Evolutionary conservation across 805 yeast species (phyloP), one percentile per base, ranked within the genome.

Genomic region (Clavispora santaluciae): DNA sequence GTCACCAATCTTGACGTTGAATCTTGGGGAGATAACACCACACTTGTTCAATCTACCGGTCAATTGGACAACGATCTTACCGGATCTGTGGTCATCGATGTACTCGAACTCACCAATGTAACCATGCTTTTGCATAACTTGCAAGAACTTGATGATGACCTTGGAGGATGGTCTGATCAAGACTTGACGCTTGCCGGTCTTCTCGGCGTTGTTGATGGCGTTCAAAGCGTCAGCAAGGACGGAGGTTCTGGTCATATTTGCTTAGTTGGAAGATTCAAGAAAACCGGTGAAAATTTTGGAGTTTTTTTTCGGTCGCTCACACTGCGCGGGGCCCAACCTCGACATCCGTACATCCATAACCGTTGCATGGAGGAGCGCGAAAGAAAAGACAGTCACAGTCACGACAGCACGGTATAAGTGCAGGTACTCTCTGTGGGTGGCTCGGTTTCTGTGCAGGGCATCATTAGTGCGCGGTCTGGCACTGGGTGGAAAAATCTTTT

Each of bases 11-110:
- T 53, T 53, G 45, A 54, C 58, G 55, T 54, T 54, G 52, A 54
- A 54, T 49, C 58, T 51, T 42, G 58, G 58, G 35, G 58, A 54
- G 43, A 54, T 54, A 31, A 54, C 58, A 51, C 58, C 58, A 47
- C 57, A 53, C 54, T 54, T 54, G 56, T 64, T 89, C 66, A 89
- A 81, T 80, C 97, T 86, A 75, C 97, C 97, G 83, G 87, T 89
- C 65, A 89, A 82, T 76, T 87, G 95, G 54, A 89, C 88, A 58
- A 90, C 96, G 56, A 89, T 86, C 85, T 89, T 89, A 65, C 96
- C 97, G 45, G 96, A 86, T 81, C 97, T 87, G 90, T 89, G 97
- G 81, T 89, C 96, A 68, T 89, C 97, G 63, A 89, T 89, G 83
- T 83, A 87, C 81, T 90, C 96, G 73, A 89, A 89, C 77, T 89